Conservation (phyloP, 2,329 filamentous ascomycete species). For the Diaporthe helianthi region DNA sequence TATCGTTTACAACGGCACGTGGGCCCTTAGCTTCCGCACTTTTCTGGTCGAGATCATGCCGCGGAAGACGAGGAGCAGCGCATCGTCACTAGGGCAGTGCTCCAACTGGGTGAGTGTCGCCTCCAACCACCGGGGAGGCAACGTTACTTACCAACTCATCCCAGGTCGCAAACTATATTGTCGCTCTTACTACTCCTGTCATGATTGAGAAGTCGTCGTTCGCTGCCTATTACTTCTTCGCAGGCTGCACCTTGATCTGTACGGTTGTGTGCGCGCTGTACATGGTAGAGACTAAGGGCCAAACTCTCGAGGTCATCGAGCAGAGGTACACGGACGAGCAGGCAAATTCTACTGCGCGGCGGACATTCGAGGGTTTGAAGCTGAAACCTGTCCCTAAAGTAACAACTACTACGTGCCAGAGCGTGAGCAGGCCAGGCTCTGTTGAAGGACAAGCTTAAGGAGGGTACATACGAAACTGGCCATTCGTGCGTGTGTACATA, state of each 20-base stretch:
- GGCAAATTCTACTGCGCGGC: constrained; percentile 11
- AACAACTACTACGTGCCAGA: neutral
- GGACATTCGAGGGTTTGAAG: constrained; percentile 27
- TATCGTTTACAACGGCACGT: constrained; percentile 53
- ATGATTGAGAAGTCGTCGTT: constrained; percentile 48
- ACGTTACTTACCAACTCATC: neutral
- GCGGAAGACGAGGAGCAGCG: constrained; percentile 59
- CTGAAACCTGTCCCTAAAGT: constrained; percentile 12
- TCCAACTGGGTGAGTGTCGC: constrained; percentile 54
- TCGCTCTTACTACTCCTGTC: constrained; percentile 53
- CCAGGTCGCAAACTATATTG: constrained; percentile 53
- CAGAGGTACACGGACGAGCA: constrained; percentile 33
- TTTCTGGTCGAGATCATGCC: constrained; percentile 65
- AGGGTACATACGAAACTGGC: neutral
- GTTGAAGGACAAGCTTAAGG: neutral
- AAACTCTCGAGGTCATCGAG: constrained; percentile 51
- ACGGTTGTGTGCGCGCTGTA: constrained; percentile 46
- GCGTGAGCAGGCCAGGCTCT: constrained; percentile 19
- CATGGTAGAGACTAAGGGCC: constrained; percentile 53
- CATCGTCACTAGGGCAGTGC: constrained; percentile 60
- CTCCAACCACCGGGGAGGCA: neutral
- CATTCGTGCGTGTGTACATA: neutral
- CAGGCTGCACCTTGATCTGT: constrained; percentile 46
- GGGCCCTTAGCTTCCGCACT: constrained; percentile 62
- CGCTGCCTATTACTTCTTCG: constrained; percentile 56